Evolutionary conservation across 768 basidiomycete genomes (phyloP), one percentile per base, ranked within the genome.

Genomic region (Boletus subparvulus): DNA sequence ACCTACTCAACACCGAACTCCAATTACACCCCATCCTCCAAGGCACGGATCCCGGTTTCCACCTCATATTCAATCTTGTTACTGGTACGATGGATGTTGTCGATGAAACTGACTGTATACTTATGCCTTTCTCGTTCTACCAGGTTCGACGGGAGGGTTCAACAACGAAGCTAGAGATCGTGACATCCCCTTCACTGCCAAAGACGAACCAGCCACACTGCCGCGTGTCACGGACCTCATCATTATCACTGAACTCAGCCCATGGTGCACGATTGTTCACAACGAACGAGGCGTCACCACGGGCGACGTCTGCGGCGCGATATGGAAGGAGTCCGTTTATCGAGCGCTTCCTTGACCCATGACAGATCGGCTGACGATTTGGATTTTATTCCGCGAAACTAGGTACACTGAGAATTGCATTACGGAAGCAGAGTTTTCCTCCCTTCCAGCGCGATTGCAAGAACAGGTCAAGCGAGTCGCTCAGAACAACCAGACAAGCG

Each of bases 241-340:
- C 52, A 74, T 88, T 55, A 82, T 87, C 61, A 81, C 81, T 13
- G 76, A 78, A 45, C 74, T 78, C 42, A 86, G 82, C 43, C 91
- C 92, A 2, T 93, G 91, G 91, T 88, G 87, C 67, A 88, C 87
- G 8, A 83, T 83, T 54, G 79, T 90, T 48, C 83, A 79, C 70
- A 92, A 87, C 65, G 82, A 85, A 16, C 72, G 74, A 0, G 91
- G 91, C 0, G 88, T 94, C 17, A 92, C 90, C 3, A 79, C 89
- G 59, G 80, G 80, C 17, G 90, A 94, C 66, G 79, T 93, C n/a
- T 88, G 85, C 63, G 76, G 77, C 5, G 72, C 78, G n/a, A 72
- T 93, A 44, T 90, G 82, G 78, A 85, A 84, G 70, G 90, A 93
- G 92, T 93, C 58, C 36, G 87, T 77, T 11, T 28, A 35, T 26